Conservation (phyloP, 768 basidiomycete species). For the Termitomyces sp. region DNA sequence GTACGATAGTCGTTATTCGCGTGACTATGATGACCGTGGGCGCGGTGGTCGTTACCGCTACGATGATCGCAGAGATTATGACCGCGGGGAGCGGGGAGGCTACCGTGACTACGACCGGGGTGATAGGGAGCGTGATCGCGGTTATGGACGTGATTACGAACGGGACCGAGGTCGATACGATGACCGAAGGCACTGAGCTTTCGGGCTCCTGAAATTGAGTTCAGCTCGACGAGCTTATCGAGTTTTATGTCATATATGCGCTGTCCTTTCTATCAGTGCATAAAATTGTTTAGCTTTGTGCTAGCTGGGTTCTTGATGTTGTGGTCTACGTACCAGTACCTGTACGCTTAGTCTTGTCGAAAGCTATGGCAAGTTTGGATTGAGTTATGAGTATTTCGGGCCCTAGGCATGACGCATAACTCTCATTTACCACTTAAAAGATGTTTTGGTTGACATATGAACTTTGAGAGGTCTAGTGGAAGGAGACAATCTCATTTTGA, state of each 20-base stretch:
- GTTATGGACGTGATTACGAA: conserved; percentile 19
- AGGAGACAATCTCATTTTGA: too few species aligned
- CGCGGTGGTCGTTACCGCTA: conserved; percentile 38
- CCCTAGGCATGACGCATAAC: too few species aligned
- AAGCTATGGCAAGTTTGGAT: too few species aligned
- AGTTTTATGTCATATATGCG: background rate
- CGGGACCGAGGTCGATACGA: conserved; percentile 19
- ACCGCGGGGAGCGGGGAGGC: conserved; percentile 31
- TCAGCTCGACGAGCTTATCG: background rate
- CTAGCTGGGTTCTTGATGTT: too few species aligned
- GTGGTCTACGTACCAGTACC: background rate
- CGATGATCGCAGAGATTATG: conserved; percentile 42
- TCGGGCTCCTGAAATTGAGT: background rate
- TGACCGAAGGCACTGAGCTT: conserved; percentile 20
- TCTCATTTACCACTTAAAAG: too few species aligned
- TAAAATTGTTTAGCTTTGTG: background rate
- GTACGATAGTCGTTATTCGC: conserved; percentile 82
- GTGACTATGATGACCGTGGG: conserved; percentile 39
- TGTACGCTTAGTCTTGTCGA: too few species aligned
- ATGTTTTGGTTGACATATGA: too few species aligned
- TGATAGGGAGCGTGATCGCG: conserved; percentile 33
- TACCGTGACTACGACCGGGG: conserved; percentile 36
- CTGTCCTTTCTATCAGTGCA: background rate
- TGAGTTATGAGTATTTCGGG: too few species aligned
- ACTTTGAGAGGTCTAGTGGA: too few species aligned